These are phyloP conservation scores for Globisporangium spiculum DNA, from an alignment of 352 stramenopile species.

Conservation along the genomic window DNA sequence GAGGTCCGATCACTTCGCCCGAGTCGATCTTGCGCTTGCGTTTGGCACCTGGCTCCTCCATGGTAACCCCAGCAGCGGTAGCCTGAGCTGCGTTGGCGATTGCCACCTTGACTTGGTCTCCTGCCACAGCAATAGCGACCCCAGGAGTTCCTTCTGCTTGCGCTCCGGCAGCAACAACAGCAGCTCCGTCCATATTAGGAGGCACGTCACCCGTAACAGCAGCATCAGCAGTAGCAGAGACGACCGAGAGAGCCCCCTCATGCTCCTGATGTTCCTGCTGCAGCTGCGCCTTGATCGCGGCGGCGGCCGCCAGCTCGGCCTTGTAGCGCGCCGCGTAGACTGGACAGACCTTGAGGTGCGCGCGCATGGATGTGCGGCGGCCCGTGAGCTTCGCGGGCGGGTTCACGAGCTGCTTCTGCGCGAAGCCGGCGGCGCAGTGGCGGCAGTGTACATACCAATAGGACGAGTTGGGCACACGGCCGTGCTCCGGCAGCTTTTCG, in stretches of 20 bases:
- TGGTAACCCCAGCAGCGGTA: slow-evolving; percentile 15
- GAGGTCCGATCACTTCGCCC: slow-evolving; percentile 31
- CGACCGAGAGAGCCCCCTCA: not conserved
- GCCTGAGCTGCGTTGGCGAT: not conserved
- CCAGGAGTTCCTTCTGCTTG: not conserved
- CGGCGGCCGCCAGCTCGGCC: slow-evolving; percentile 38
- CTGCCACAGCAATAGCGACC: not conserved
- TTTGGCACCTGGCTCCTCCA: slow-evolving; percentile 24
- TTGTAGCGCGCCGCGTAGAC: slow-evolving; percentile 70
- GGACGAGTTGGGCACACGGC: slow-evolving; percentile 70
- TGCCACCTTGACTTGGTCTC: not conserved
- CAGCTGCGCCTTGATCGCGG: slow-evolving; percentile 22
- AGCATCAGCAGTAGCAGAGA: slow-evolving; percentile 8
- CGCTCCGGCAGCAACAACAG: not conserved
- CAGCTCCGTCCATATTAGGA: not conserved
- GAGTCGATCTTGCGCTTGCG: slow-evolving; percentile 47
- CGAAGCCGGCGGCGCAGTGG: slow-evolving; percentile 58
- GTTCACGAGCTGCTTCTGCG: slow-evolving; percentile 67
- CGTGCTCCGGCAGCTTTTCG: slow-evolving; percentile 59
- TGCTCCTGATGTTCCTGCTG: slow-evolving; percentile 3
- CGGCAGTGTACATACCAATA: slow-evolving; percentile 83
- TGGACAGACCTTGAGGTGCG: slow-evolving; percentile 71
- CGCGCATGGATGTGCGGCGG: slow-evolving; percentile 69
- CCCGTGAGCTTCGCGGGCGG: slow-evolving; percentile 58
- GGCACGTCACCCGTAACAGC: not conserved